Conservation (phyloP, 2,329 filamentous ascomycete species). For the Colletotrichum liaoningense region DNA sequence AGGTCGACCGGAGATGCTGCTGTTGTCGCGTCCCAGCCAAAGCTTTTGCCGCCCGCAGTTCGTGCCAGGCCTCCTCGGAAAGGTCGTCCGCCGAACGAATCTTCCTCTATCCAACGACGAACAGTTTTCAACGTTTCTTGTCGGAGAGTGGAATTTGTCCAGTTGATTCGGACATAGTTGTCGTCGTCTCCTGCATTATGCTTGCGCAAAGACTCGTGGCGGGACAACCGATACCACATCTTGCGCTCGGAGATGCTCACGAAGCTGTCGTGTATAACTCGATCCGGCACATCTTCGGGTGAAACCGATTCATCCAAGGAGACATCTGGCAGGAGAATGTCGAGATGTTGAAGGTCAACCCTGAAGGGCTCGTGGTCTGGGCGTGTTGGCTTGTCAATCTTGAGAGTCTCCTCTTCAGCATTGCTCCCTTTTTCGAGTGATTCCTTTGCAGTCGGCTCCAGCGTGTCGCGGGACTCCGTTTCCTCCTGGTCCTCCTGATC, state of each 20-base stretch:
- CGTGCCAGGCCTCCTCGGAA: conserved; percentile 51
- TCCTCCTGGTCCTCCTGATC: background rate
- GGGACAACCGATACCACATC: conserved; percentile 73
- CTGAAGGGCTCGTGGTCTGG: conserved; percentile 32
- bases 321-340: conserved; percentile 46
- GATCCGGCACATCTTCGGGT: conserved; percentile 54
- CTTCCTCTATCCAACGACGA: conserved; percentile 74
- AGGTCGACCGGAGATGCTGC: conserved; percentile 61
- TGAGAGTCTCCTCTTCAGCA: background rate
- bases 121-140: conserved; percentile 68
- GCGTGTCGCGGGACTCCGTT: background rate
- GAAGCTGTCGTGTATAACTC: conserved; percentile 64
- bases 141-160: conserved; percentile 66
- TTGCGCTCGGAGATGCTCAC: conserved; percentile 68
- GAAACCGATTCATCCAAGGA: conserved; percentile 22
- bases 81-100: conserved; percentile 65
- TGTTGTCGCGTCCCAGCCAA: conserved; percentile 69
- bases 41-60: conserved; percentile 60
- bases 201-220: conserved; percentile 67
- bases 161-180: conserved; percentile 69
- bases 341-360: conserved; percentile 48
- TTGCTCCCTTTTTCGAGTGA: background rate
- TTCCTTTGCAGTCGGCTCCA: no score
- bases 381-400: conserved; percentile 2
- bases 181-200: conserved; percentile 69